Percentiles rank a stretch among this genome's conserved stretches.
Conservation (phyloP, 2,329 filamentous ascomycete species). For the Colletotrichum simmondsii region DNA sequence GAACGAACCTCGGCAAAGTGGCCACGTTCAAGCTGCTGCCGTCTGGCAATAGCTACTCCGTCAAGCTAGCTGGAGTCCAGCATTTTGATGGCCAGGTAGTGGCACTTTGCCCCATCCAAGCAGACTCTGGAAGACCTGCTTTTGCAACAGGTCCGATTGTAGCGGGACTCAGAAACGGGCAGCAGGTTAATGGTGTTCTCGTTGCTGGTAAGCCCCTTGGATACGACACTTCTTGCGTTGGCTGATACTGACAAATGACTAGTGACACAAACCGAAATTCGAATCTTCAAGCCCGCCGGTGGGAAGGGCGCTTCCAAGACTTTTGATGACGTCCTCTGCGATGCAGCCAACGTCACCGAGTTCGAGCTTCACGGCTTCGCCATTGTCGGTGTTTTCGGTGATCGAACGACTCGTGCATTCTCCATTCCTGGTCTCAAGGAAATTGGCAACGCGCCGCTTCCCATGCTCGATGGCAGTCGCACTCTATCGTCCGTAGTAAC, state of each 20-base stretch:
- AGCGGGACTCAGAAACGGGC: constrained; percentile 79
- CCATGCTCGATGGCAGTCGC: constrained; percentile 79
- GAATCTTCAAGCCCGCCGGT: constrained; percentile 86
- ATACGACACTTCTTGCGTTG: background rate
- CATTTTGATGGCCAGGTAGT: constrained; percentile 77
- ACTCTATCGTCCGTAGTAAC: constrained; percentile 77
- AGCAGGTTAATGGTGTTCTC: constrained; percentile 81
- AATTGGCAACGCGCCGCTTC: constrained; percentile 74
- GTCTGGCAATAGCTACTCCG: constrained; percentile 76
- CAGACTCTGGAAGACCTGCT: constrained; percentile 80
- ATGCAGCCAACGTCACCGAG: constrained; percentile 81
- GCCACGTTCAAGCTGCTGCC: constrained; percentile 93
- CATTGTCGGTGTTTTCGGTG: constrained; percentile 85
- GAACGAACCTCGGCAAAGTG: constrained; percentile 85
- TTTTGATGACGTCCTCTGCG: constrained; percentile 86
- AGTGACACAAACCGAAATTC: constrained; percentile 78
- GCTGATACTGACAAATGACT: constrained; percentile 40
- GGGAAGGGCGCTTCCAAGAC: constrained; percentile 92
- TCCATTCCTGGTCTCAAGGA: constrained; percentile 91
- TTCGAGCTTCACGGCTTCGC: constrained; percentile 81
- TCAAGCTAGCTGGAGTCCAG: constrained; percentile 75
- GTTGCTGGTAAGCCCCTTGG: constrained; percentile 69
- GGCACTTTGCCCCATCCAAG: constrained; percentile 81
- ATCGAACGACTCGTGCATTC: constrained; percentile 82
- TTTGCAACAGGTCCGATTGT: constrained; percentile 80